phyloP scores from a whole-genome alignment of 2,329 filamentous ascomycete species.

The Fusarium sp. region DNA sequence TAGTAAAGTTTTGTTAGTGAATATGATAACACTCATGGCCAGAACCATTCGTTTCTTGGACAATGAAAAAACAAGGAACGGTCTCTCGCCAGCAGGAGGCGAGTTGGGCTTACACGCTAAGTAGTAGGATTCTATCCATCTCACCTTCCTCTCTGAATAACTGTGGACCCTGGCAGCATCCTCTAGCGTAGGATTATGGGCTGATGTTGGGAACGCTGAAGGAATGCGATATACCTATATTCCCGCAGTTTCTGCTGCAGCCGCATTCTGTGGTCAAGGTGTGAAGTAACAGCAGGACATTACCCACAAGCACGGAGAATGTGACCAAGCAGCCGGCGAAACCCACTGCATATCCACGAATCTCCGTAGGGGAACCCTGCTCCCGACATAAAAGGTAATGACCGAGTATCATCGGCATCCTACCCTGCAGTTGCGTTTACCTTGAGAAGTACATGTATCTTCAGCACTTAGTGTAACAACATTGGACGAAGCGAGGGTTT shows the following conservation, averaged over 20 bases:
- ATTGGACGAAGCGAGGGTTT: background rate
- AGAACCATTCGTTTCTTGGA: background rate
- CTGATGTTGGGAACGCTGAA: constrained; percentile 13
- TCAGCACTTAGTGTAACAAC: background rate
- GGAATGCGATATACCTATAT: constrained; percentile 7
- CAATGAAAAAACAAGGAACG: constrained; percentile 14
- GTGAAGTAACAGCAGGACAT: background rate
- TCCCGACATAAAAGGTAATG: constrained; percentile 6
- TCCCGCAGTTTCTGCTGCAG: constrained; percentile 8
- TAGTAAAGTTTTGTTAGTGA: background rate
- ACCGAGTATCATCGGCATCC: constrained; percentile 18
- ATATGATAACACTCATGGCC: background rate
- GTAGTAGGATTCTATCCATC: background rate
- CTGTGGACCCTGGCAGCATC: constrained; percentile 16
- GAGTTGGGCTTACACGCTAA: constrained; percentile 1
- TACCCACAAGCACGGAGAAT: background rate
- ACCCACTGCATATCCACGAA: background rate
- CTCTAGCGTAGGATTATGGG: constrained; percentile 32
- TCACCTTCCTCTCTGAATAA: constrained; percentile 12
- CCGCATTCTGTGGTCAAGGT: background rate
- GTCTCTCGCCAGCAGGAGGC: background rate
- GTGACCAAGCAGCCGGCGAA: background rate
- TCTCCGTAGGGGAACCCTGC: constrained; percentile 4
- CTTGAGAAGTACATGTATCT: background rate
- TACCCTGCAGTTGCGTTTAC: background rate